Evolutionary conservation across 371 early-diverging fungal genomes (phyloP), one percentile per base, ranked within the genome.

Genomic region (Entomophthora muscae): DNA sequence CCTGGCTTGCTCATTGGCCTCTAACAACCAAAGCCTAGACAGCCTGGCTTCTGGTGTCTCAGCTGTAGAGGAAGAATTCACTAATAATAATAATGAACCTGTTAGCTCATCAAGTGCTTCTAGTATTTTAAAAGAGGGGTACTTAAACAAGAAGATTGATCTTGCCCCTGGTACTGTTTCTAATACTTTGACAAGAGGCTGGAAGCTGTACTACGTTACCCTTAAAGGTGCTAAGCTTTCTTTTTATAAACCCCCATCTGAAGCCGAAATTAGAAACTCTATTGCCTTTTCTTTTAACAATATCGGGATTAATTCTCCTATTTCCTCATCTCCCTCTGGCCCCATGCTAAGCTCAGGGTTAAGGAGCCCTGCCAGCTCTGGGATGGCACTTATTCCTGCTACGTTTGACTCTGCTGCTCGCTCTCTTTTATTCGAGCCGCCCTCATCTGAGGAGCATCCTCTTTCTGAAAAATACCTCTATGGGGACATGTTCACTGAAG

Each of bases 211-310:
- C 68, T 78, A 77, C 23, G 87, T 87, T 1, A 74, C 80, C 5
- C 68, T 89, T 22, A 78, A 82, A 70, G 89, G 88, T n/a, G 85
- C 86, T 62, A 89, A 89, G 67, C 69, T 89, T 1, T 87, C 84
- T 64, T 81, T 88, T 57, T 89, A 85, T 70, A 86, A 85, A 66
- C 76, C 84, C n/a, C 76, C 80, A 7, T 72, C 84, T 0, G 78
- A 80, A 69, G 72, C 80, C 61, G 72, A 76, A 70, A 63, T 82
- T 79, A 58, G 74, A 72, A 65, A 77, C 68, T 63, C 81, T 79
- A 65, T 82, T 65, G 67, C 76, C 59, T 73, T 76, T 33, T 77
- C 76, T 62, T 69, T 70, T 3, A 74, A 72, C 2, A 68, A 70
- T 17, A 64, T 67, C 54, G 72, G 73, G 64, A 67, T 69, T 21